Conservation (phyloP, 306 rosid species). For the Alnus glutinosa region DNA sequence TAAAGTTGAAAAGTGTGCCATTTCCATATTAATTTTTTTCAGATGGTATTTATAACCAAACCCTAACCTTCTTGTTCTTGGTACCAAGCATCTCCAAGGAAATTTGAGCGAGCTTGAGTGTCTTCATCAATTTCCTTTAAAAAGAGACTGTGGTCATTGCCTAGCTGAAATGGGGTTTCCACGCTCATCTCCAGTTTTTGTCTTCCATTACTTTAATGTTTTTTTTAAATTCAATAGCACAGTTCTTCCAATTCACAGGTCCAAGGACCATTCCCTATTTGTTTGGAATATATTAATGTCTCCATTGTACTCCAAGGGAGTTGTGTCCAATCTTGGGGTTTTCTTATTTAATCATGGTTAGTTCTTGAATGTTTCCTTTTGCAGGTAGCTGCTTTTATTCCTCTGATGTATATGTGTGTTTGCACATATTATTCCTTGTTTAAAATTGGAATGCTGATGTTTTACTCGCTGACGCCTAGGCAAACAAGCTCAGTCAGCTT, state of each 20-base stretch:
- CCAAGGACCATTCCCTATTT: not conserved
- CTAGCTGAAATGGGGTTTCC: not conserved
- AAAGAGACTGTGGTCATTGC: not conserved
- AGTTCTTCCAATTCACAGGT: not conserved
- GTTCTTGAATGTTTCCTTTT: slow-evolving; percentile 14
- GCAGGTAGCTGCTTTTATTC: slow-evolving; percentile 85
- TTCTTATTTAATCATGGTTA: slow-evolving; percentile 2
- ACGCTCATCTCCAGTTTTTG: not conserved
- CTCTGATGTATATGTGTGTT: slow-evolving; percentile 93
- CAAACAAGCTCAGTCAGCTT: slow-evolving; percentile 95
- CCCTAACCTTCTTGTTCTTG: not conserved
- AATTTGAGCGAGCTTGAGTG: not conserved
- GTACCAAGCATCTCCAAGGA: not conserved
- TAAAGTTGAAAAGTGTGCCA: not conserved
- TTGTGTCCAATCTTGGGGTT: not conserved
- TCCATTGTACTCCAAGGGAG: not conserved
- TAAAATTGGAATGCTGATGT: slow-evolving; percentile 86
- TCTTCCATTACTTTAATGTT: not conserved
- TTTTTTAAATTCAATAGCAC: not conserved
- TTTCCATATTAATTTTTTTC: not conserved
- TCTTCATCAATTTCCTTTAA: not conserved
- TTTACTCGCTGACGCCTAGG: slow-evolving; percentile 87
- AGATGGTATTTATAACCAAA: not conserved
- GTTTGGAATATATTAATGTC: not conserved
- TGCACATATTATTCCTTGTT: slow-evolving; percentile 96